phyloP scores from a whole-genome alignment of 805 yeast genomes.

The Isabelozyma rhagii region DNA sequence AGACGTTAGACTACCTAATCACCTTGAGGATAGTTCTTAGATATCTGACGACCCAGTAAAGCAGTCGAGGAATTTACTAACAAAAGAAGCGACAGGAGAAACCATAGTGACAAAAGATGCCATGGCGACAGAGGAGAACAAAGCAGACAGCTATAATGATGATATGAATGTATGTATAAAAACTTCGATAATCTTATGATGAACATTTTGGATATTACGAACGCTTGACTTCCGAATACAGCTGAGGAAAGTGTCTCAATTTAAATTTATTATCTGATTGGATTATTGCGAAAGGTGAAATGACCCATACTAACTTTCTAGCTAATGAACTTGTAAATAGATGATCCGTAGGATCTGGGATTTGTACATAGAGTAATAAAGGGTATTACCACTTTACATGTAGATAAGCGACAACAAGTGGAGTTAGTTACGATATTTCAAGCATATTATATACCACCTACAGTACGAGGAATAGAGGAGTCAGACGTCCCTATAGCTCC shows the following conservation, averaged over 20 bases:
- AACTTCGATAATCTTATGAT: conserved; percentile 9
- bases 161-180: background rate
- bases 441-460: too few species aligned
- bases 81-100: background rate
- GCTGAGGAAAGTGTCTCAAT: conserved; percentile 16
- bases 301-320: background rate
- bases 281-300: background rate
- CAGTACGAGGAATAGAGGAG: too few species aligned
- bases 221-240: conserved; percentile 28
- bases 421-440: too few species aligned
- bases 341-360: background rate
- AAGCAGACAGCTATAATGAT: background rate
- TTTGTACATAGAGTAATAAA: background rate
- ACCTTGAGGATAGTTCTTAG: conserved; percentile 8
- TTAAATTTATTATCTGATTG: conserved; percentile 1
- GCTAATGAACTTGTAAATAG: background rate
- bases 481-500: too few species aligned
- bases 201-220: conserved; percentile 20
- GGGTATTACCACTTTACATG: too few species aligned
- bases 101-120: background rate
- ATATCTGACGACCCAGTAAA: background rate
- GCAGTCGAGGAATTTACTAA: background rate
- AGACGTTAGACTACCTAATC: conserved; percentile 44
- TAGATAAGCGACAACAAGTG: too few species aligned
- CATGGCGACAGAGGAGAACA: background rate